Evolutionary conservation across 2,329 filamentous ascomycete genomes (phyloP), one percentile per base, ranked within the genome.

Genomic region (Capronia coronata): DNA sequence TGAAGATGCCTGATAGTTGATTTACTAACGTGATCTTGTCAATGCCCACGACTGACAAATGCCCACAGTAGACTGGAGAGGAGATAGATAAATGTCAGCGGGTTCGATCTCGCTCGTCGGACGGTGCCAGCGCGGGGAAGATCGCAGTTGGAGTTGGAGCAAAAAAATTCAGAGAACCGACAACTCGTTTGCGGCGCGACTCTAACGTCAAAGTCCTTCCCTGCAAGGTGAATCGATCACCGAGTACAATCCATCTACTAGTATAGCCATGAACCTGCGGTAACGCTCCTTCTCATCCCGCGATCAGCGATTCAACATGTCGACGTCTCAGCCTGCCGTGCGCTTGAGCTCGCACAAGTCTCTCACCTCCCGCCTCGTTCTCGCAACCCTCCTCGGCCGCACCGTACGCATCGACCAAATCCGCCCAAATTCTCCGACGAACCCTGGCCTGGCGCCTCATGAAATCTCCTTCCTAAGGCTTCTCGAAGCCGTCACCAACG

Each of bases 381-480:
- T 98, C 47, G 82, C 93, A 16, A 97, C 93, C 2, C 80, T 98
- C 54, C 95, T 90, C 55, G 93, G 93, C 60, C 82, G 85, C 30
- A 83, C 93, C 2, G 74, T 97, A 48, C 89, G 91, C 70, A 91
- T 98, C 66, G 93, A 91, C 46, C 86, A 93, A 69, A 97, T 98
- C 71, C 87, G 93, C 63, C 82, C 87, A 58, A 81, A 84, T 13
- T 95, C 88, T 35, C 83, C 86, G 40, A 90, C 87, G 34, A 83
- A 86, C 62, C 90, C 93, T 1, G 93, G 93, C 62, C 85, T 98
- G 47, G 84, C 87, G 46, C 84, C 88, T 42, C 86, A 95, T 72
- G 93, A 98, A 71, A 83, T 97, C 62, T 97, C 93, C 40, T 91
- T 98, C 68, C 79, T 98, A 25, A 90, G 93, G 49, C 85, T 98